Percentiles rank a stretch among this genome's conserved stretches.
These are phyloP conservation scores for Sphagnurus paluster DNA, from an alignment of 1,284 basidiomycete genomes.

Conservation along the genomic window DNA sequence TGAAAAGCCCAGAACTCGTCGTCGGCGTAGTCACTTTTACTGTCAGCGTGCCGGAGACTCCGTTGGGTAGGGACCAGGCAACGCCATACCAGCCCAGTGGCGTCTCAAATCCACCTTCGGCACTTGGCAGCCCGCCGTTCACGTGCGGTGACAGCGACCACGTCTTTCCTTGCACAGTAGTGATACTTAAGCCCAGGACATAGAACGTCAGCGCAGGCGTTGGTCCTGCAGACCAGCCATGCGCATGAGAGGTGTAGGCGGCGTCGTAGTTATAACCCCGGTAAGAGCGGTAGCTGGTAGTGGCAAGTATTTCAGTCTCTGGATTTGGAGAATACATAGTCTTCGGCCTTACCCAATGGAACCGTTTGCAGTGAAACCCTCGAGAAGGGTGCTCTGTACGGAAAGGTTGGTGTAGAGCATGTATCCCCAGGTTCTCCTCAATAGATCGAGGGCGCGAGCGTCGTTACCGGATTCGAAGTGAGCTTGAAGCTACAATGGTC, in stretches of 20 bases:
- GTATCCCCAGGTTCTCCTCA: conserved; percentile 49
- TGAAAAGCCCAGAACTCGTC: conserved; percentile 26
- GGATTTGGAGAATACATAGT: no score
- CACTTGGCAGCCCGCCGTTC: conserved; percentile 32
- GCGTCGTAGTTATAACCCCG: conserved; percentile 48
- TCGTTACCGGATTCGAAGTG: conserved; percentile 48
- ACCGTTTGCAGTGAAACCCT: conserved; percentile 49
- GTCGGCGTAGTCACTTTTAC: conserved; percentile 25
- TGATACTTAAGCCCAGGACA: conserved; percentile 42
- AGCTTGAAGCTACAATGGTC: conserved; percentile 41
- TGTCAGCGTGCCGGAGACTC: conserved; percentile 3
- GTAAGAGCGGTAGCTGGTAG: conserved; percentile 38
- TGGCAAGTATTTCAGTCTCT: no score
- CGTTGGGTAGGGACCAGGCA: conserved; percentile 29
- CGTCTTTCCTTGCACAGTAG: conserved; percentile 34
- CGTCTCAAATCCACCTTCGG: conserved; percentile 46
- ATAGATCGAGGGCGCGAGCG: conserved; percentile 41
- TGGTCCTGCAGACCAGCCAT: conserved; percentile 48
- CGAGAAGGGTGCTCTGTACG: conserved; percentile 47
- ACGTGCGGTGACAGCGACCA: conserved; percentile 42
- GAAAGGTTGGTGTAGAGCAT: conserved; percentile 46
- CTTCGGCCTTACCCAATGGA: conserved; percentile 34
- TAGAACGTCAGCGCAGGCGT: conserved; percentile 47
- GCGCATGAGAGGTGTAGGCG: conserved; percentile 45
- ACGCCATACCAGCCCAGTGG: conserved; percentile 43